Evolutionary conservation across 2,329 filamentous ascomycete species (phyloP).

Genomic region (Colletotrichum limetticola): DNA sequence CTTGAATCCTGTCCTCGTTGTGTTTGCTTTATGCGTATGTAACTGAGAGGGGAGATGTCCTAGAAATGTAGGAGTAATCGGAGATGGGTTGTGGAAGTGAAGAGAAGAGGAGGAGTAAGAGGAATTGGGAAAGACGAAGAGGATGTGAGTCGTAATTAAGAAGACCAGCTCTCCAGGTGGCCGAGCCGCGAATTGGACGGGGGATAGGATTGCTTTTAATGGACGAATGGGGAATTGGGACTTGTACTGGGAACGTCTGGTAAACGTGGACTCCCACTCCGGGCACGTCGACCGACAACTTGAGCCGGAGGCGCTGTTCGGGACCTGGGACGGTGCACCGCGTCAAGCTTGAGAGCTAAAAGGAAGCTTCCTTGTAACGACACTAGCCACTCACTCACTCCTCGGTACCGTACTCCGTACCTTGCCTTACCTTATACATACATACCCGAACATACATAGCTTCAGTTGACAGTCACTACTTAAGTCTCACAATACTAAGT

Average conservation of each 20-base stretch:
- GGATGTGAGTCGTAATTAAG: constrained; percentile 27
- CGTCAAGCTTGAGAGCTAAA: constrained; percentile 1
- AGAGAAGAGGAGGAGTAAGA: constrained; percentile 11
- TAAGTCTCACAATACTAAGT: neutral
- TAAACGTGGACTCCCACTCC: neutral
- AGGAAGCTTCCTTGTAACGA: constrained; percentile 1
- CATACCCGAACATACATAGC: neutral
- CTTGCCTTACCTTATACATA: no score
- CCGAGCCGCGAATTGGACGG: constrained; percentile 30
- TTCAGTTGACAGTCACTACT: neutral
- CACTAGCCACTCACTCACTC: neutral
- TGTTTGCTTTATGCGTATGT: neutral
- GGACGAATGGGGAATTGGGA: constrained; percentile 33
- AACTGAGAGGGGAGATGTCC: neutral
- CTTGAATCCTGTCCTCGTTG: neutral
- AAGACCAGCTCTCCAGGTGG: constrained; percentile 23
- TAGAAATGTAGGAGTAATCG: neutral
- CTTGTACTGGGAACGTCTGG: neutral
- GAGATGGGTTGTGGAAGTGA: neutral
- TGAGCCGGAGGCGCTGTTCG: constrained; percentile 25
- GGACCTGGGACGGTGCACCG: constrained; percentile 19
- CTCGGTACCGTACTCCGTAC: neutral
- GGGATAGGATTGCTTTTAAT: constrained; percentile 33
- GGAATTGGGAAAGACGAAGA: constrained; percentile 2
- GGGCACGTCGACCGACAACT: neutral